Evolutionary conservation across 2,329 filamentous ascomycete genomes (phyloP), one percentile per base, ranked within the genome.

Genomic region (Penicillium sp.): DNA sequence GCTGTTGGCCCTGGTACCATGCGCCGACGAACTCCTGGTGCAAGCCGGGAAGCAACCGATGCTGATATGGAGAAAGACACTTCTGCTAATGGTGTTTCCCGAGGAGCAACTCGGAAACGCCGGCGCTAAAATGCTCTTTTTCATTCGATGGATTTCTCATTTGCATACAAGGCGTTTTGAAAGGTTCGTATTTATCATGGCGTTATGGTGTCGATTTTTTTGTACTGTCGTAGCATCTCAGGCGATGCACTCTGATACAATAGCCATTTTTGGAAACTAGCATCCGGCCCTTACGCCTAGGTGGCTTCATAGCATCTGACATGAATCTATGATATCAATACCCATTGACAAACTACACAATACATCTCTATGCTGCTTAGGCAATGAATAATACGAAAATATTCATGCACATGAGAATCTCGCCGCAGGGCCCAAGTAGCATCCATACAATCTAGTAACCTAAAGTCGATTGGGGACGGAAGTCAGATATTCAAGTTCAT

Each of bases 21-120:
- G 82, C 83, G 93, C 62, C 84, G 92, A 56, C 89, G 92, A 70
- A 96, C 90, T 70, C 86, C 90, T 11, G 90, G 89, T 1, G 87
- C 89, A 53, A 84, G 84, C 47, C 81, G 87, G 62, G 86, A 88
- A 57, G 86, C 85, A 57, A 61, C 58, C 3, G 69, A 68, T 40
- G 68, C 58, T 9, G 67, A 40, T 2, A 9, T 40, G 37, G 37
- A 40, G 4, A 40, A 71, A 49, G 69, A 69, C 12, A 55, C 52
- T 26, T 46, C 55, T 6, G 51, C 64, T 37, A 67, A 66, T 50
- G 62, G 65, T 35, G 49, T 51, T 9, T 49, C 63, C 29, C 62
- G 67, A 50, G 64, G 64, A 6, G 59, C 67, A 29, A 69, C 62
- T 43, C 59, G 66, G 52, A 69, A 64, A 29, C 69, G 73, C 12